Base-by-base conservation (phyloP, 1,284 basidiomycete genomes). In the Austropuccinia psidii region DNA sequence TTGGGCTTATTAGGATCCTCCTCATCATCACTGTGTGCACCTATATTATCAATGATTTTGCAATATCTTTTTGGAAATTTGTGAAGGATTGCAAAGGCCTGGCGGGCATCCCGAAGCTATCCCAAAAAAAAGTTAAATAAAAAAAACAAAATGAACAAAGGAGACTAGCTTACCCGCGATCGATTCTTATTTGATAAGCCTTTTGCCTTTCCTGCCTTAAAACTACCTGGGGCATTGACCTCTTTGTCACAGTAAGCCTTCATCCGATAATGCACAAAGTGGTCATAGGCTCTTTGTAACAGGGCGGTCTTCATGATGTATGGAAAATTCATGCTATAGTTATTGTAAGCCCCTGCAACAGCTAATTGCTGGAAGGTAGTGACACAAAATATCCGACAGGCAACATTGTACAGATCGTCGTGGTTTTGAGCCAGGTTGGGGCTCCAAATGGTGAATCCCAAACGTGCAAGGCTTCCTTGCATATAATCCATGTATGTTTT, bases 11-110 rank as follows among this genome's bases (percentile, higher is more conserved):
- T 29, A 24, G 29, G n/a, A n/a, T n/a, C 19, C 19, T 11, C 13
- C n/a, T 68, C 27, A 24, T 68, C 65, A 55, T 68, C 37, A 21
- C 50, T 68, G 29, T 68, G 65, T 19, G 65, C 65, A 15, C 50
- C 49, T 24, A 54, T 21, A 5, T 50, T 21, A 4, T 35, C 11
- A 27, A 54, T 54, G n/a, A n/a, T n/a, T n/a, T n/a, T n/a, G n/a
- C n/a, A n/a, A 50, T 68, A 68, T 7, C 50, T 49, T 2, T 41
- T 39, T 0, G 33, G 50, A 17, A 68, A 52, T 17, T 55, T 68
- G 49, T 68, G 54, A 1, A 21, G 21, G 11, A 21, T 35, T 4
- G 37, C 17, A 43, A 68, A 68, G 15, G 1, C 19, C 13, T 27
- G 19, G 24, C 21, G 24, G 19, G 49, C 50, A 54, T 54, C 65